Evolutionary conservation across 2,329 filamentous ascomycete species (phyloP).

Genomic region (Ophiocordyceps unilateralis): DNA sequence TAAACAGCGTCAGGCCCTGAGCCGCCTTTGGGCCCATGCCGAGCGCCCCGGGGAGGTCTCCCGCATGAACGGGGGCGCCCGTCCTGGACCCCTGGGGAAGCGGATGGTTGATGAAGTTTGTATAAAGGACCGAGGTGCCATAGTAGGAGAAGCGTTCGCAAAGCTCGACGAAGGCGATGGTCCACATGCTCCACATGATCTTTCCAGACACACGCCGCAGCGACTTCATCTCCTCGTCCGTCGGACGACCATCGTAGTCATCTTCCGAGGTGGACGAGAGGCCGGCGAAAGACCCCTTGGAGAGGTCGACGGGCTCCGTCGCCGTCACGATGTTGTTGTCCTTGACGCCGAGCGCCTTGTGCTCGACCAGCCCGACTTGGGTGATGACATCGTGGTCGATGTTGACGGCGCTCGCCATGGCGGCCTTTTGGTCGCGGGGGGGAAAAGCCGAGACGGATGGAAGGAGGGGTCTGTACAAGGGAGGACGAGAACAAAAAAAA

Average conservation of each 20-base stretch:
- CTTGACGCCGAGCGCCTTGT: constrained; percentile 13
- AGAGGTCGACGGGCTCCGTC: constrained; percentile 12
- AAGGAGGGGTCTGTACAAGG: background rate
- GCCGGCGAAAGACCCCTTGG: constrained; percentile 5
- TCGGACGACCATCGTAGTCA: constrained; percentile 27
- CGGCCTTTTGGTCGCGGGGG: constrained; percentile 1
- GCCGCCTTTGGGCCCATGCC: constrained; percentile 36
- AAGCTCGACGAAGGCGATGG: constrained; percentile 55
- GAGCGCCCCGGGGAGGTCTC: constrained; percentile 31
- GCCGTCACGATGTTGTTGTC: constrained; percentile 5
- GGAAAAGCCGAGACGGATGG: background rate
- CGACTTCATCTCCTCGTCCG: constrained; percentile 41
- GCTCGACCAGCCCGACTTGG: constrained; percentile 13
- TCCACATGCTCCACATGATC: constrained; percentile 49
- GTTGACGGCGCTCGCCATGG: constrained; percentile 17
- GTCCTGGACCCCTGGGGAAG: constrained; percentile 36
- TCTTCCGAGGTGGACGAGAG: constrained; percentile 7
- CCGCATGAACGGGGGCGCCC: constrained; percentile 23
- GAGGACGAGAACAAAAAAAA: background rate
- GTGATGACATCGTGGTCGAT: constrained; percentile 20
- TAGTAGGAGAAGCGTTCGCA: constrained; percentile 70
- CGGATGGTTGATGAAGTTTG: constrained; percentile 43
- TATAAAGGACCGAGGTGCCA: constrained; percentile 51
- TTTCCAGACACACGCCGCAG: constrained; percentile 46
- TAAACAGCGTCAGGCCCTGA: constrained; percentile 31